phyloP scores from a whole-genome alignment of 2,329 filamentous ascomycete species.

The Tolypocladium paradoxum region DNA sequence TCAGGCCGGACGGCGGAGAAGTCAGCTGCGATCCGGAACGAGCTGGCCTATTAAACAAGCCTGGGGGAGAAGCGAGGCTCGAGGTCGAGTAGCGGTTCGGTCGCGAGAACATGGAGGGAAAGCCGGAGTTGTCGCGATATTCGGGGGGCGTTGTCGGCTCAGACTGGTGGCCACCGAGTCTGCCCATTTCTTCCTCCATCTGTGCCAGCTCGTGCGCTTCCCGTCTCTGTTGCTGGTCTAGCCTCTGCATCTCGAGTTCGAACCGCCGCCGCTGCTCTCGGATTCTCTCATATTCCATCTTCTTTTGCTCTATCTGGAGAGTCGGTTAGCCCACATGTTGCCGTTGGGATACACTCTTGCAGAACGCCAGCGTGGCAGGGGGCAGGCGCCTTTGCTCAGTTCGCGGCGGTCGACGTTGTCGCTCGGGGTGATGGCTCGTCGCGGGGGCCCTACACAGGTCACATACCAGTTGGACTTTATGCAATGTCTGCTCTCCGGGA shows the following conservation, averaged over 20 bases:
- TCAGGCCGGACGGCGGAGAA: slow-evolving; percentile 59
- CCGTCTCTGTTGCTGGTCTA: slow-evolving; percentile 74
- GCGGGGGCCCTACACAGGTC: background rate
- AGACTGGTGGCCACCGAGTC: slow-evolving; percentile 65
- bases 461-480: slow-evolving; percentile 70
- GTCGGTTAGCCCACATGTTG: slow-evolving; percentile 22
- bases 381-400: background rate
- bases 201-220: slow-evolving; percentile 77
- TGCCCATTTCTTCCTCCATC: slow-evolving; percentile 68
- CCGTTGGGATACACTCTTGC: background rate
- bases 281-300: slow-evolving; percentile 82
- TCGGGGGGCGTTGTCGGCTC: slow-evolving; percentile 96
- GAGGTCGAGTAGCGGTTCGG: slow-evolving; percentile 85
- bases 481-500: slow-evolving; percentile 40
- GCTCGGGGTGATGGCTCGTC: background rate
- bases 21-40: slow-evolving; percentile 71
- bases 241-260: slow-evolving; percentile 82
- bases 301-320: slow-evolving; percentile 80
- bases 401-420: background rate
- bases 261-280: slow-evolving; percentile 82
- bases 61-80: slow-evolving; percentile 72
- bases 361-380: background rate
- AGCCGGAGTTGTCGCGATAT: slow-evolving; percentile 67
- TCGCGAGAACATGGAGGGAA: slow-evolving; percentile 69
- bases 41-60: slow-evolving; percentile 60